phyloP scores from a whole-genome alignment of 306 rosid species.

The Glycyrrhiza uralensis region DNA sequence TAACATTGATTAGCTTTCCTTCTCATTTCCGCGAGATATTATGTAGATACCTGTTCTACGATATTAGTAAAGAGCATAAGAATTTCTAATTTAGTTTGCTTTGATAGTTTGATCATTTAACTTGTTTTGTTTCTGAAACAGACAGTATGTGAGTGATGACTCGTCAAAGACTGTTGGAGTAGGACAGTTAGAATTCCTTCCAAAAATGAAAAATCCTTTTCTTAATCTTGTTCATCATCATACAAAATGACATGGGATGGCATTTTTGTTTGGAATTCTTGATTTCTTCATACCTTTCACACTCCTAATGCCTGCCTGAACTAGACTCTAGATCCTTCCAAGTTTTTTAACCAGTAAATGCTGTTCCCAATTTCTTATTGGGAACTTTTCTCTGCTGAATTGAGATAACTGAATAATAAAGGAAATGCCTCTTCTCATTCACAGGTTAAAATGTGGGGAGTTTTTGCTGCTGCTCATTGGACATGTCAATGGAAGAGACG shows the following conservation, averaged over 20 bases:
- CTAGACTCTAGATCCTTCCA: not conserved
- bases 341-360: not conserved
- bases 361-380: not conserved
- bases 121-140: not conserved
- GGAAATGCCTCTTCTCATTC: conserved; percentile 21
- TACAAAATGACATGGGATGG: too few relatives aligned
- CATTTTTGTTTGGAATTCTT: conserved; percentile 2
- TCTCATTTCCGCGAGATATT: conserved; percentile 1
- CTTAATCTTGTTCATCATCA: not conserved
- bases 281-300: not conserved
- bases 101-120: conserved; percentile 1
- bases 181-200: not conserved
- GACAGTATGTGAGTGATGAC: not conserved
- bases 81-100: not conserved
- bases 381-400: not conserved
- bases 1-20: not conserved
- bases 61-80: not conserved
- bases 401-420: not conserved
- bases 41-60: not conserved
- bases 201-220: not conserved
- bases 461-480: conserved; percentile 81
- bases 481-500: conserved; percentile 78
- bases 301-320: not conserved
- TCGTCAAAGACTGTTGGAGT: not conserved
- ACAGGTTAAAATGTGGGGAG: conserved; percentile 95